These are phyloP conservation scores for Crithidia brevicula DNA, from an alignment of 208 protist genomes.

Conservation along the genomic window DNA sequence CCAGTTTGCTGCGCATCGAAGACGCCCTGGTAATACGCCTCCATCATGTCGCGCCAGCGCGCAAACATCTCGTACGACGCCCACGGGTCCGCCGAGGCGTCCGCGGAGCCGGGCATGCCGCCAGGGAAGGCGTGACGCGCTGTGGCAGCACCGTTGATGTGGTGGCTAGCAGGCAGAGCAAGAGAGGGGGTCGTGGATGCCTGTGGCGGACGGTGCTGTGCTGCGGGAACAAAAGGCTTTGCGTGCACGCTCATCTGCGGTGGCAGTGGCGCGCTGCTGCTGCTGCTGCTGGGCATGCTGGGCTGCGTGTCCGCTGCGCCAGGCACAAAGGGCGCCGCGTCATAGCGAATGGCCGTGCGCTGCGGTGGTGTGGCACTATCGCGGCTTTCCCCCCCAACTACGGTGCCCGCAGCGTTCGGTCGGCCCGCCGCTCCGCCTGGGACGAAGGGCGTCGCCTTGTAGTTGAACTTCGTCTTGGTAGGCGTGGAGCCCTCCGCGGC, in stretches of 20 bases:
- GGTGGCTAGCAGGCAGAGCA: background rate
- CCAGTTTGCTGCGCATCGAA: constrained; percentile 15
- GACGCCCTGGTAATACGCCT: constrained; percentile 32
- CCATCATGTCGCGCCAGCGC: constrained; percentile 44
- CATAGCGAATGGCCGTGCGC: constrained; percentile 8
- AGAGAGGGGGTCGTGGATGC: background rate
- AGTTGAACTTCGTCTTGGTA: constrained; percentile 42
- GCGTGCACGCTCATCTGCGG: constrained; percentile 20
- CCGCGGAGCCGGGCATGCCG: background rate
- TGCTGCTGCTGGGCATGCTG: constrained; percentile 4
- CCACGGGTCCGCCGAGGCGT: constrained; percentile 28
- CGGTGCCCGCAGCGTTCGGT: no score
- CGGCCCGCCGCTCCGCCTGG: no score
- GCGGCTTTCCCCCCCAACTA: no score
- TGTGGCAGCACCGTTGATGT: background rate
- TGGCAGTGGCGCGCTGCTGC: background rate
- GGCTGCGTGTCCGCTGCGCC: background rate
- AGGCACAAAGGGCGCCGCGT: constrained; percentile 27
- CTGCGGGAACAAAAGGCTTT: constrained; percentile 21
- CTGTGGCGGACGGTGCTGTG: background rate
- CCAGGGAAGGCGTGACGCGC: background rate
- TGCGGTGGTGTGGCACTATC: no score
- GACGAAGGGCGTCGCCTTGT: constrained; percentile 42
- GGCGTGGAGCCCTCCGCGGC: constrained; percentile 13
- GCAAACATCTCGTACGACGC: constrained; percentile 46